Evolutionary conservation across 2,329 filamentous ascomycete genomes (phyloP), one percentile per base, ranked within the genome.

Genomic region (Fusarium sp.): DNA sequence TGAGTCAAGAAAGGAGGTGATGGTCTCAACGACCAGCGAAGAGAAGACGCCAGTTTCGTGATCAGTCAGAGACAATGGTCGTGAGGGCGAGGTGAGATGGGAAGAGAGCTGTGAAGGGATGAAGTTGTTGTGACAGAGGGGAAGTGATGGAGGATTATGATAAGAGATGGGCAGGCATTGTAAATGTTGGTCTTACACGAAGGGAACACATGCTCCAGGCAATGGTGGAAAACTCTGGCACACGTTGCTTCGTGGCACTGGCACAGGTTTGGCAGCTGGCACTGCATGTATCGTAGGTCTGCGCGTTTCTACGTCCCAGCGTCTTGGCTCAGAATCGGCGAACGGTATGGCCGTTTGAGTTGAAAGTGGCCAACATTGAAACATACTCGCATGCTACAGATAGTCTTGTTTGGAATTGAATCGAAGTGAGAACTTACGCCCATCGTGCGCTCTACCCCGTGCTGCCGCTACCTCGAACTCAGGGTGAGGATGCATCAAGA

Each of bases 11-110:
- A 27, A 27, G 10, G 5, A 4, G 13, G 2, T 11, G 5, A 4
- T 4, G 11, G 8, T 29, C 18, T 27, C 3, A 22, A 13, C 4
- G 15, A 13, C 22, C 22, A 44, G 42, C 1, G 7, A 45, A 13
- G 13, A 29, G 25, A 29, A 15, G 8, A 5, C 3, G 4, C 7
- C 5, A 1, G 4, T 10, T 46, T 7, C 4, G 18, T 7, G 25
- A 29, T 29, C 8, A 1, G 5, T 15, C 7, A 29, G 2, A n/a
- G 8, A 10, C 9, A 17, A 4, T 31, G 9, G 20, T 31, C 1
- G 20, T n/a, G 33, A 35, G 33, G 33, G 35, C 7, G 17, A 36
- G 35, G 35, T 36, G 14, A 14, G 27, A 50, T 50, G n/a, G 7
- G 12, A 14, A 22, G 29, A 35, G 11, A 25, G n/a, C 14, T 35